Base-by-base conservation (phyloP, 2,329 filamentous ascomycete genomes). In the Aspergillus brasiliensis region DNA sequence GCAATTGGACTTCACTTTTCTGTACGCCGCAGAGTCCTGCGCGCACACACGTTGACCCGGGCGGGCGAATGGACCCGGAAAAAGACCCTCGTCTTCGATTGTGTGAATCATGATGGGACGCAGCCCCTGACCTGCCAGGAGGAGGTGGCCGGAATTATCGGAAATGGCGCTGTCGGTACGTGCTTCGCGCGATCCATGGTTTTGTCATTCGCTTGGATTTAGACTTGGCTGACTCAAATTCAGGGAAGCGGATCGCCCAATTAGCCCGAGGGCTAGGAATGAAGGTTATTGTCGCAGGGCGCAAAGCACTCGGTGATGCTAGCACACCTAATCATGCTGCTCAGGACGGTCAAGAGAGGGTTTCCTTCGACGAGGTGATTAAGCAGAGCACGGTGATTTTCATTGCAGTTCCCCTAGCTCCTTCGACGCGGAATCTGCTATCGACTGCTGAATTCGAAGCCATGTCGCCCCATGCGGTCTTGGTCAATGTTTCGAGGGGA, bases 401-500 rank as follows among this genome's bases (percentile, higher is more conserved):
- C 7, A 51, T 77, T 8, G 71, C 67, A 11, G 61, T 74, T 21
- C 75, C 74, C 13, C 68, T 72, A 37, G 67, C 57, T 2, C 59
- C 69, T 8, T 69, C 70, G 38, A 77, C 74, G 3, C 66, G 73
- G n/a, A 67, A 75, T 58, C 62, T 76, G 46, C 73, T 77, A 46
- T 70, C 67, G 17, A 69, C 71, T 4, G 51, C 61, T 11, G 82
- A 84, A 63, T 73, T 84, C 19, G 67, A 71, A 15, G 66, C 66
- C 7, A 84, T 84, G 79, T 74, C 77, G 7, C 69, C 70, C 0
- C 75, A 81, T 55, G 73, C 80, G 2, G 68, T 83, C 3, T 44
- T 84, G 10, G 71, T 84, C 58, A 84, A 84, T 60, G 77, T 83
- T 40, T 75, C 79, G 3, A 77, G 82, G 21, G 82, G 82, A 13